Percentiles rank a stretch among this genome's conserved stretches.
Evolutionary conservation across 345 rosid species (phyloP).

Genomic region (Sisymbrium irio): DNA sequence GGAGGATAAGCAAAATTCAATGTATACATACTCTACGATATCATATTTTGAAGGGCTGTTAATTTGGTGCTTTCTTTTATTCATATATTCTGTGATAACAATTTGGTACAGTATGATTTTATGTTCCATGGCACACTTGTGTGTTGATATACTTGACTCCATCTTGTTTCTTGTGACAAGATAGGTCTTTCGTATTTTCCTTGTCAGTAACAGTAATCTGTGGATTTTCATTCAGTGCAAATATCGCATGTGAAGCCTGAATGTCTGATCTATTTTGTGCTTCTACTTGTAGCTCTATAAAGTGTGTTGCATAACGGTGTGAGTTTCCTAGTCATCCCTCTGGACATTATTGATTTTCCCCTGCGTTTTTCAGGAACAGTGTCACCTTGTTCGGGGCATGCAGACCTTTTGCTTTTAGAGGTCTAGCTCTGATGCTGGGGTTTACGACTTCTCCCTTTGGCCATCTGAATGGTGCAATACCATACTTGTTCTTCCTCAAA

Average conservation of each 20-base stretch:
- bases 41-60: conserved; percentile 6
- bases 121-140: not conserved
- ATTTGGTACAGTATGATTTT: not conserved
- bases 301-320: conserved; percentile 14
- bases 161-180: conserved; percentile 19
- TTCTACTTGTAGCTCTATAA: conserved; percentile 1
- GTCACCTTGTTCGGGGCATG: conserved; percentile 41
- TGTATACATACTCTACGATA: conserved; percentile 23
- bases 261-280: conserved; percentile 8
- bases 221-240: conserved; percentile 9
- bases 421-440: conserved; percentile 46
- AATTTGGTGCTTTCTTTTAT: not conserved
- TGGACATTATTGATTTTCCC: conserved; percentile 45
- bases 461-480: conserved; percentile 32
- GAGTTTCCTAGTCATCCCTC: conserved; percentile 23
- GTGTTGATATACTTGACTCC: conserved; percentile 14
- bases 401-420: conserved; percentile 44
- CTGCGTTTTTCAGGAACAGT: conserved; percentile 61
- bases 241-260: conserved; percentile 1
- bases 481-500: conserved; percentile 25
- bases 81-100: not conserved
- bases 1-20: conserved; percentile 17
- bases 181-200: conserved; percentile 1
- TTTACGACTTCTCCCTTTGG: conserved; percentile 29
- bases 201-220: not conserved